Conservation (phyloP, 768 basidiomycete genomes). For the Mycena maculata region DNA sequence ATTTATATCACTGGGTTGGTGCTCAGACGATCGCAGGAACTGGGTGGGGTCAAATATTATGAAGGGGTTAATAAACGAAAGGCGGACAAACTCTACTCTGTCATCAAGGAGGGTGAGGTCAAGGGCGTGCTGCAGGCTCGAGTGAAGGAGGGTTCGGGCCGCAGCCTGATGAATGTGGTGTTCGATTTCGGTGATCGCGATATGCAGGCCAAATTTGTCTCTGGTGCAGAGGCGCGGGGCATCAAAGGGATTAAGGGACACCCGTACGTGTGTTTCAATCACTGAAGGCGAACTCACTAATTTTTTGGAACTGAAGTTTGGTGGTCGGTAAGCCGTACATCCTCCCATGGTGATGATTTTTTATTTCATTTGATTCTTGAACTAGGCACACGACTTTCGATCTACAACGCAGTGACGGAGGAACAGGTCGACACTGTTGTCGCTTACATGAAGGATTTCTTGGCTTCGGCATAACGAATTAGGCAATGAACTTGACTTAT, state of each 20-base stretch:
- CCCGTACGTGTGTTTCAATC: slow-evolving; percentile 67
- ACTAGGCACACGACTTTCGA: slow-evolving; percentile 80
- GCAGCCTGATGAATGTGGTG: slow-evolving; percentile 95
- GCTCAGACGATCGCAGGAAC: slow-evolving; percentile 71
- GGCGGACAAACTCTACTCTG: slow-evolving; percentile 79
- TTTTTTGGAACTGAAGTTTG: slow-evolving; percentile 24
- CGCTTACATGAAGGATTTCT: slow-evolving; percentile 69
- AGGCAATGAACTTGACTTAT: too few relatives aligned
- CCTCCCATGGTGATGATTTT: not conserved
- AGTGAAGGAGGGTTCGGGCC: slow-evolving; percentile 75
- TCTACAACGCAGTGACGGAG: slow-evolving; percentile 91
- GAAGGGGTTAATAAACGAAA: slow-evolving; percentile 78
- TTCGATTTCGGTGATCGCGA: slow-evolving; percentile 84
- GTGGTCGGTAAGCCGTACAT: slow-evolving; percentile 23
- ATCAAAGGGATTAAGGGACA: slow-evolving; percentile 94
- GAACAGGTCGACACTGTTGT: slow-evolving; percentile 74
- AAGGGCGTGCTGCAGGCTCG: slow-evolving; percentile 77
- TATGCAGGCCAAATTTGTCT: slow-evolving; percentile 78
- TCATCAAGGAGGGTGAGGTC: slow-evolving; percentile 75
- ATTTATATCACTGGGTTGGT: slow-evolving; percentile 94
- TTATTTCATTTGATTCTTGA: not conserved
- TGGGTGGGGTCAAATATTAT: slow-evolving; percentile 76
- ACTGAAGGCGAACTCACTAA: slow-evolving; percentile 6
- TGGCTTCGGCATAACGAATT: slow-evolving; percentile 31
- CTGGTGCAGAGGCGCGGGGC: slow-evolving; percentile 80